Percentiles rank a stretch among this genome's conserved stretches.
Evolutionary conservation across 2,329 filamentous ascomycete species (phyloP).

Genomic region (Hypoxylon sp.): DNA sequence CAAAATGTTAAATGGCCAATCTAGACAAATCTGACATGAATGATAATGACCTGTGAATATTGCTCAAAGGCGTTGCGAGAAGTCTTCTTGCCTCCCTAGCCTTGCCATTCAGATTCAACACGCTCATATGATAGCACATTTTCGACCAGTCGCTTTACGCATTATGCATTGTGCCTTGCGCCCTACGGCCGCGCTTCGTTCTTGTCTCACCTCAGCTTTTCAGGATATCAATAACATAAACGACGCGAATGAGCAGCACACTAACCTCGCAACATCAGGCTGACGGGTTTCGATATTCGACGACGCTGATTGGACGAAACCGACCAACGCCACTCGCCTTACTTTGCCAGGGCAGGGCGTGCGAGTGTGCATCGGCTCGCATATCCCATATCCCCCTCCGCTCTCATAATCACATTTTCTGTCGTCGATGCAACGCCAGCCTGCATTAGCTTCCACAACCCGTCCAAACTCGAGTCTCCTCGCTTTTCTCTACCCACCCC

Average conservation of each 20-base stretch:
- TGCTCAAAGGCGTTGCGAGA: conserved; percentile 17
- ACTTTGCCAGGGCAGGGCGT: conserved; percentile 48
- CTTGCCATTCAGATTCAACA: conserved; percentile 4
- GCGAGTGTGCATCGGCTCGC: conserved; percentile 39
- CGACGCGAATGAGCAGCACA: conserved; percentile 23
- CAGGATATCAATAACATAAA: conserved; percentile 5
- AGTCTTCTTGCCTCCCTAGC: conserved; percentile 22
- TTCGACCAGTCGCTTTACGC: not conserved
- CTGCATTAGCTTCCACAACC: conserved; percentile 36
- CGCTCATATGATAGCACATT: conserved; percentile 6
- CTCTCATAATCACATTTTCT: conserved; percentile 40
- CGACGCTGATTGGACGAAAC: conserved; percentile 44
- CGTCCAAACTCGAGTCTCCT: conserved; percentile 20
- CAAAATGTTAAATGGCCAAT: conserved; percentile 19
- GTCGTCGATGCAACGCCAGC: conserved; percentile 41
- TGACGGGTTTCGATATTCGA: conserved; percentile 24
- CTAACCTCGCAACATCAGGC: conserved; percentile 18
- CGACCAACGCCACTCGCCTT: conserved; percentile 49
- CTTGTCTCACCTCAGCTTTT: conserved; percentile 16
- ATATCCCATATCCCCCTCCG: conserved; percentile 31
- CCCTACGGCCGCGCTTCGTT: not conserved
- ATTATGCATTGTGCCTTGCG: too few relatives aligned
- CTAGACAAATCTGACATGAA: conserved; percentile 13
- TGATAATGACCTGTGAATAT: conserved; percentile 26
- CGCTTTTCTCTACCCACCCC: not conserved